Conservation (phyloP, 2,329 filamentous ascomycete species). For the Leptographium wingfieldii region DNA sequence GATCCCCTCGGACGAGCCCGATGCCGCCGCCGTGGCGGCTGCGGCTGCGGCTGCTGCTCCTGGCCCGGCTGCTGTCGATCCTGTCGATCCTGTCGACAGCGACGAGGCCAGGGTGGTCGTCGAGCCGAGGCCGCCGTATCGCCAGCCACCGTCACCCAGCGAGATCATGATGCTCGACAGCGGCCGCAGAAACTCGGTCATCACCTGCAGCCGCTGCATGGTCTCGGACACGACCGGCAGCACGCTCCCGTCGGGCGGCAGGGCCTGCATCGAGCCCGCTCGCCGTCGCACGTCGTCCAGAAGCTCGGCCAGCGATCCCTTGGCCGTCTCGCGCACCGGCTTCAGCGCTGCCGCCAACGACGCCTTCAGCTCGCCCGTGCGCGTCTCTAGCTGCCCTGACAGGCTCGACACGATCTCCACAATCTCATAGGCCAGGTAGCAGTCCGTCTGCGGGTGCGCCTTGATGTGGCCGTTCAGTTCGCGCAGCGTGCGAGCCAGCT, state of each 20-base stretch:
- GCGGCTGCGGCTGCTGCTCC: not conserved
- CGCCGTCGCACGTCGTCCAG: constrained; percentile 71
- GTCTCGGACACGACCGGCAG: constrained; percentile 70
- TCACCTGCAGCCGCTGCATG: constrained; percentile 73
- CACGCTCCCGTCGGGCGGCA: constrained; percentile 69
- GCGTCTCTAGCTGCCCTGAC: constrained; percentile 65
- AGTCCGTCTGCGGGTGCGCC: constrained; percentile 75
- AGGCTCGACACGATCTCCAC: constrained; percentile 77
- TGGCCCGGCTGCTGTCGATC: no score
- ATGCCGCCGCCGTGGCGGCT: constrained; percentile 13
- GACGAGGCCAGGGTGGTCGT: not conserved
- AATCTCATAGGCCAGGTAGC: constrained; percentile 89
- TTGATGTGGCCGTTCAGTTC: constrained; percentile 89
- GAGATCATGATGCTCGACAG: constrained; percentile 85
- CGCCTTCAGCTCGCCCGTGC: constrained; percentile 66
- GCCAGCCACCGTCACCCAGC: constrained; percentile 87
- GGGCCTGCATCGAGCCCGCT: constrained; percentile 47
- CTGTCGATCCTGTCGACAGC: not conserved
- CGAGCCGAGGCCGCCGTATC: constrained; percentile 27
- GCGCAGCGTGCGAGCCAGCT: constrained; percentile 73
- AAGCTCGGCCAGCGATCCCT: constrained; percentile 69
- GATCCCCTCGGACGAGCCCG: constrained; percentile 34
- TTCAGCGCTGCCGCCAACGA: constrained; percentile 76
- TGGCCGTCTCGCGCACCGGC: constrained; percentile 84
- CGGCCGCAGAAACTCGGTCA: constrained; percentile 77